Percentiles rank a stretch among this genome's conserved stretches.
Conservation (phyloP, 495 filamentous ascomycete species). For the Xylaria longipes region DNA sequence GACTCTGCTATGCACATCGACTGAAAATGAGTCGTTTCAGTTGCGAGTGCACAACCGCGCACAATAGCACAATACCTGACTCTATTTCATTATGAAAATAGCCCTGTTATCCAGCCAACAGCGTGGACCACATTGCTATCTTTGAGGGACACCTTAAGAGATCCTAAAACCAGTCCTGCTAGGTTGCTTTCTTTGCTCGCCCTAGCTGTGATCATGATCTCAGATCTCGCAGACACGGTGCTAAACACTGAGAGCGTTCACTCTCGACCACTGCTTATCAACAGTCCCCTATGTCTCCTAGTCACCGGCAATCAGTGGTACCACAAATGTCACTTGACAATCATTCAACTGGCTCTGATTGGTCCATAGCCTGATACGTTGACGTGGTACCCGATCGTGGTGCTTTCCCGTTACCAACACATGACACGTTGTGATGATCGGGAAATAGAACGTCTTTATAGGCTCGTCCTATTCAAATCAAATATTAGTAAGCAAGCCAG, state of each 20-base stretch:
- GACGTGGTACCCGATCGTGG: not conserved
- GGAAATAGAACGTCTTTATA: not conserved
- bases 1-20: constrained; percentile 40
- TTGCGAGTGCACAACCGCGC: not conserved
- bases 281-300: not conserved
- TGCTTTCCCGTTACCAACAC: constrained; percentile 9
- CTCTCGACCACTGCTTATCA: not conserved
- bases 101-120: not conserved
- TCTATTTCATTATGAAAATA: not conserved
- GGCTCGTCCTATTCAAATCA: not conserved
- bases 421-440: not conserved
- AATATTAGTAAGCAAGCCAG: constrained; percentile 4
- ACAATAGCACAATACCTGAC: not conserved
- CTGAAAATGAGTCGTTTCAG: constrained; percentile 21
- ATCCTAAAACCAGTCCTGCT: not conserved
- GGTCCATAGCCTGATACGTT: not conserved
- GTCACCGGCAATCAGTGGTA: not conserved
- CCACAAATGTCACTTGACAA: constrained; percentile 1
- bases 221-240: not conserved
- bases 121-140: not conserved
- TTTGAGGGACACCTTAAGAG: not conserved
- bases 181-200: not conserved
- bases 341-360: not conserved
- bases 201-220: not conserved
- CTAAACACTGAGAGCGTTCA: not conserved